phyloP scores from a whole-genome alignment of 768 basidiomycete genomes.

The Kwoniella sp. region DNA sequence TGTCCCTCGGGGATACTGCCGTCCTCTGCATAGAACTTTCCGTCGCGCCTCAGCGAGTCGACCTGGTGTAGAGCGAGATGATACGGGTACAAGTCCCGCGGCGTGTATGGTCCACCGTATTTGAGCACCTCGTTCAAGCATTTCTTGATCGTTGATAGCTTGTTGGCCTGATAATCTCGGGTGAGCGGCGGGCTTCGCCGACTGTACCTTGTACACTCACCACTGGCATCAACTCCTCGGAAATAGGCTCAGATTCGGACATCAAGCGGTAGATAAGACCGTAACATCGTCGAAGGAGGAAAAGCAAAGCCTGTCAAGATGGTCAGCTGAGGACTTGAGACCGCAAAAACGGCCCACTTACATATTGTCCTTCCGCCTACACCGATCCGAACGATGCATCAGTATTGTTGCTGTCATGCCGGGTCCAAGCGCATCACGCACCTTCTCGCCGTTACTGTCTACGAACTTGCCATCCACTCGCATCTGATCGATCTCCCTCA shows the following conservation, averaged over 20 bases:
- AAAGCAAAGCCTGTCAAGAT: constrained; percentile 72
- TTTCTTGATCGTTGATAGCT: constrained; percentile 92
- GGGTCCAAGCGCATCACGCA: too few relatives aligned
- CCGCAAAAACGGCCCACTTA: constrained; percentile 51
- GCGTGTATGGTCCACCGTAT: constrained; percentile 86
- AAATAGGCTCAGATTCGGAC: constrained; percentile 93
- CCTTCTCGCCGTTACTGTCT: constrained; percentile 80
- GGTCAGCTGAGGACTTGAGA: neutral
- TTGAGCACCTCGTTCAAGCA: constrained; percentile 93
- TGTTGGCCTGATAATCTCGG: constrained; percentile 67
- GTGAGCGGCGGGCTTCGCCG: neutral
- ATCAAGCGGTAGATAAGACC: constrained; percentile 89
- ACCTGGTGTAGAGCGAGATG: constrained; percentile 93
- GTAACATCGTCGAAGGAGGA: constrained; percentile 88
- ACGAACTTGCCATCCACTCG: constrained; percentile 95
- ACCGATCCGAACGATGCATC: neutral
- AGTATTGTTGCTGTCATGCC: too few relatives aligned
- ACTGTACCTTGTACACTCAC: constrained; percentile 53
- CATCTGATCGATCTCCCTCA: constrained; percentile 97
- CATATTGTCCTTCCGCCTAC: constrained; percentile 84
- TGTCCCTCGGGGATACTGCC: constrained; percentile 92
- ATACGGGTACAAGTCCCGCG: constrained; percentile 91
- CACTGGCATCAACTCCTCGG: constrained; percentile 95
- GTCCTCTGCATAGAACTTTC: constrained; percentile 83
- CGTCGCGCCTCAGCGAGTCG: constrained; percentile 85